Base-by-base conservation (phyloP, 2,329 filamentous ascomycete species). In the Penicillium sp. region DNA sequence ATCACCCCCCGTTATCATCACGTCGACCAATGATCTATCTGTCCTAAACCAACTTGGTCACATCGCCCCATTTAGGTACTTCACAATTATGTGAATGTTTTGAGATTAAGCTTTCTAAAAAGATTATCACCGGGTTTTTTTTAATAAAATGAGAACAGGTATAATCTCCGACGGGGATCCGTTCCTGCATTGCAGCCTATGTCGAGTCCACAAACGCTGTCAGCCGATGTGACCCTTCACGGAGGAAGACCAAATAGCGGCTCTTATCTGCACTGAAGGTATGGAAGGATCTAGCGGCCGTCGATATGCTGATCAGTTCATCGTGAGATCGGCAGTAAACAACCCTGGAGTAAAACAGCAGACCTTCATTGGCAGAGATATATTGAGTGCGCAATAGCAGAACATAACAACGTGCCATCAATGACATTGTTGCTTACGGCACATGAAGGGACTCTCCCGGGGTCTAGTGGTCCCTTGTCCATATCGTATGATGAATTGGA, bases 1-100 rank as follows among this genome's bases (percentile, higher is more conserved):
- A 65, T 65, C 63, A 53, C 57, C 33, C n/a, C 44, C 58, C 48
- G 55, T 63, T 59, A 63, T 64, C 54, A 59, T 45, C 46, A 43
- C 25, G 28, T 14, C 22, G 12, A 52, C 63, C 63, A 65, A 65
- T 65, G 55, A 59, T 5, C 41, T n/a, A 59, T 5, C 41, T n/a
- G 6, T 28, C 30, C 9, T 1, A 53, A 44, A 9, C 35, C 51
- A 48, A 51, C 51, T 52, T 46, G 49, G 61, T 65, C 56, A 61
- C 60, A 65, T 65, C 58, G 62, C 48, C 56, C 28, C 40, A 43
- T 37, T 35, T 5, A 16, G 31, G 4, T 19, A 50, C 19, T 47
- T 17, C 36, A 22, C 4, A 33, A 36, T 14, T 49, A 38, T 31
- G 19, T 56, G 55, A 54, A 33, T 35, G 50, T 50, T 50, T 54